Percentiles rank a stretch among this genome's conserved stretches.
These are phyloP conservation scores for Alternaria postmessia DNA, from an alignment of 2,329 filamentous ascomycete species.

Conservation along the genomic window DNA sequence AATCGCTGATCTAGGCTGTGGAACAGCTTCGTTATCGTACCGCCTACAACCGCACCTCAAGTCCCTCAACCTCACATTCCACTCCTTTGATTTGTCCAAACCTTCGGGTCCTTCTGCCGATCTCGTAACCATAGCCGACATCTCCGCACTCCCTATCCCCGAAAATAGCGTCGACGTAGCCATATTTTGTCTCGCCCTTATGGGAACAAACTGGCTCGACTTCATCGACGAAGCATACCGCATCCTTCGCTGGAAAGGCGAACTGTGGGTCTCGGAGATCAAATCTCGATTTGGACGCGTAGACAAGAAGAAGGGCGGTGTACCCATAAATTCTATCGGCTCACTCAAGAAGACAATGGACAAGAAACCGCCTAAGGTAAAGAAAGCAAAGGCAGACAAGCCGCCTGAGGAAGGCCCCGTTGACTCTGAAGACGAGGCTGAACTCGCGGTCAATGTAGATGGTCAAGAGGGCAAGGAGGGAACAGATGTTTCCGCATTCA, in stretches of 20 bases:
- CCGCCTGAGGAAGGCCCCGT: conserved; percentile 59
- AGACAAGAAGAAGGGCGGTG: conserved; percentile 57
- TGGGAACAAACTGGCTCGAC: conserved; percentile 98
- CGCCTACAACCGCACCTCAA: conserved; percentile 69
- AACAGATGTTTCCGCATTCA: conserved; percentile 87
- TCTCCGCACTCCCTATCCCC: conserved; percentile 79
- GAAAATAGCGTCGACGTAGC: conserved; percentile 83
- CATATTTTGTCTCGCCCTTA: conserved; percentile 94
- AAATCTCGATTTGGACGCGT: conserved; percentile 85
- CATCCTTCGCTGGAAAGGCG: conserved; percentile 89
- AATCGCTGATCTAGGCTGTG: conserved; percentile 92
- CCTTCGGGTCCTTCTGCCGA: conserved; percentile 74
- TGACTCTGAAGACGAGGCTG: conserved; percentile 64
- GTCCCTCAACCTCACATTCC: conserved; percentile 75
- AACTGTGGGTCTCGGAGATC: conserved; percentile 97
- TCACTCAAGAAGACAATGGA: conserved; percentile 36
- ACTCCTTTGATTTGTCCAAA: conserved; percentile 87
- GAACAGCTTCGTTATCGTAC: conserved; percentile 82
- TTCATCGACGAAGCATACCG: conserved; percentile 97
- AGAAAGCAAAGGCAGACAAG: conserved; percentile 55
- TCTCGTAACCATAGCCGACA: conserved; percentile 87
- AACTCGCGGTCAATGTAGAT: conserved; percentile 71
- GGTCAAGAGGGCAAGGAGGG: conserved; percentile 71
- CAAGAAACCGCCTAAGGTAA: conserved; percentile 29
- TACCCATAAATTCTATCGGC: conserved; percentile 72